These are phyloP conservation scores for Yamadazyma sp. DNA, from an alignment of 1,139 yeast genomes.

Conservation along the genomic window DNA sequence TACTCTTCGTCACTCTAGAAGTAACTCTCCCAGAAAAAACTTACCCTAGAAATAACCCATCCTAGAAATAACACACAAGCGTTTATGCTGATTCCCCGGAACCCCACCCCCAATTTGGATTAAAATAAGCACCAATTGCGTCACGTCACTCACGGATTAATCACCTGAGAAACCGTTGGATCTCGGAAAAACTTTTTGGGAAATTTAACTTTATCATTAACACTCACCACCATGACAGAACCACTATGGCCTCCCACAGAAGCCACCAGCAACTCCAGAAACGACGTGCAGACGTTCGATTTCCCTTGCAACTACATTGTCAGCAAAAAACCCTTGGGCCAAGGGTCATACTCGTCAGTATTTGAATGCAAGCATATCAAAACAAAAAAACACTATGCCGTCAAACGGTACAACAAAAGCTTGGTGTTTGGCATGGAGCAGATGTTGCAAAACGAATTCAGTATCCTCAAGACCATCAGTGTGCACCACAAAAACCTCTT, in stretches of 20 bases:
- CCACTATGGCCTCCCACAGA: constrained; percentile 21
- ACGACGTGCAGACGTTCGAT: constrained; percentile 12
- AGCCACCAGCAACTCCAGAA: constrained; percentile 15
- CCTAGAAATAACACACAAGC: no score
- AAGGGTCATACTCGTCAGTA: constrained; percentile 40
- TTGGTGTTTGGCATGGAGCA: constrained; percentile 35
- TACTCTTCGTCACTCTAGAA: no score
- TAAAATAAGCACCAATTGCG: neutral
- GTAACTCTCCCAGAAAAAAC: no score
- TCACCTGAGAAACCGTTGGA: constrained; percentile 1
- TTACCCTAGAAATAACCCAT: no score
- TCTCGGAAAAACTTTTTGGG: constrained; percentile 1
- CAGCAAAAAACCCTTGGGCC: constrained; percentile 32
- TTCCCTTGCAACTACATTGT: constrained; percentile 36
- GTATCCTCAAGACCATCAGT: constrained; percentile 50
- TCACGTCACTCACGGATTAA: neutral
- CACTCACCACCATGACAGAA: no score
- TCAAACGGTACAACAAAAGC: constrained; percentile 34
- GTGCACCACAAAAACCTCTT: constrained; percentile 49
- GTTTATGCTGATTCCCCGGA: neutral
- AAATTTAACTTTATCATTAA: no score
- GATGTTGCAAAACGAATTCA: constrained; percentile 54
- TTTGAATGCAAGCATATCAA: constrained; percentile 36
- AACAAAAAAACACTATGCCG: constrained; percentile 39
- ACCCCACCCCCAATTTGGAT: neutral